Base-by-base conservation (phyloP, 2,329 filamentous ascomycete species). In the Lomentospora prolificans region DNA sequence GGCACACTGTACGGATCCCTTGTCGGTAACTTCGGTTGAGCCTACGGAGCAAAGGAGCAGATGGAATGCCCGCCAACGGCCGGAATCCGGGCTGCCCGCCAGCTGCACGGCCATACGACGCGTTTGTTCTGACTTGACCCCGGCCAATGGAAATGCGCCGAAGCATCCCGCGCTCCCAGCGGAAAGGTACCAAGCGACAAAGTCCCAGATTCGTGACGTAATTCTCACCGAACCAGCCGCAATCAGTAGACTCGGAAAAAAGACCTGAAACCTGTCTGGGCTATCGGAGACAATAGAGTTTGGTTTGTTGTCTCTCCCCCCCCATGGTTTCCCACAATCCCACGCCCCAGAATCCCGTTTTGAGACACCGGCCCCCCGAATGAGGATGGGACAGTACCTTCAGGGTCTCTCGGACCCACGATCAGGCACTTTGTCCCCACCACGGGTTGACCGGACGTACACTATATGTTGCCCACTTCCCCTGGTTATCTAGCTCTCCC, bases 1-100 rank as follows among this genome's bases (percentile, higher is more conserved):
- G 41, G 41, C 19, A n/a, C 19, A 46, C 41, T 46, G 41, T 46
- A 22, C 19, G 41, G 41, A 22, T 46, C 41, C 41, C 41, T 17
- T n/a, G n/a, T 46, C 41, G 41, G 41, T 46, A 46, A 46, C n/a
- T 17, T 46, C 41, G 41, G 41, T 46, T 46, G 41, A 46, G 22
- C 14, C 9, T 46, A 8, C 19, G 14, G 19, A n/a, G 41, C 14
- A 46, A 39, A 39, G 33, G 33, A 39, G 33, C 33, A 39, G 17
- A 39, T 39, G 17, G 17, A 39, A 39, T 12, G 3, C 4, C 33
- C 33, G 33, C 33, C 33, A 39, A 39, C 12, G 33, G 12, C 33
- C 12, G 33, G 33, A 39, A 10, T n/a, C 33, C 33, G 33, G 33
- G 17, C 33, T 39, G 33, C 17, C 33, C 33, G 33, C 33, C 33